Conservation (phyloP, 805 yeast species). For the Candida argentea region DNA sequence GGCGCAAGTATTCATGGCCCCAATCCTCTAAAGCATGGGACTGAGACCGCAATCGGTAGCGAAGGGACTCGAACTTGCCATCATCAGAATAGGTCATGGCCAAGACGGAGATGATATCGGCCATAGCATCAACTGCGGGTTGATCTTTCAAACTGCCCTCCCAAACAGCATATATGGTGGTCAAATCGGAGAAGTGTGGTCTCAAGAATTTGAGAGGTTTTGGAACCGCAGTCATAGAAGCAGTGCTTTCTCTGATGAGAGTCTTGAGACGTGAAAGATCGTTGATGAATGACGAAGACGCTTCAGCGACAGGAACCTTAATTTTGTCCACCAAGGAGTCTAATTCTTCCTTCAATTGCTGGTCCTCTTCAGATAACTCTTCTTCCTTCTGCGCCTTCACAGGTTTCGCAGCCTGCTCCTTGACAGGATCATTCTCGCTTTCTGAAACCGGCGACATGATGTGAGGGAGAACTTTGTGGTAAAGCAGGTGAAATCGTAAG, state of each 20-base stretch:
- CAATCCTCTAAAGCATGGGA: conserved; percentile 62
- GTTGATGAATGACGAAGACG: conserved; percentile 36
- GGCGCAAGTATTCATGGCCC: conserved; percentile 98
- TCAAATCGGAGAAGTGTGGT: conserved; percentile 70
- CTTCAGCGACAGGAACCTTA: conserved; percentile 34
- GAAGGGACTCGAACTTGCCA: conserved; percentile 68
- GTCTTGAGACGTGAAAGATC: conserved; percentile 65
- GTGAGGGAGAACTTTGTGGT: neutral
- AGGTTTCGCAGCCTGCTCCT: conserved; percentile 11
- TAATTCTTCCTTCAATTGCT: conserved; percentile 73
- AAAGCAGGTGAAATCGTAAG: neutral
- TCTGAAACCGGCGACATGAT: conserved; percentile 30
- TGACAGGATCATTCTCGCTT: conserved; percentile 6
- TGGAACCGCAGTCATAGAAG: conserved; percentile 99
- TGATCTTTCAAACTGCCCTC: conserved; percentile 10
- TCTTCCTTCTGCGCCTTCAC: conserved; percentile 43
- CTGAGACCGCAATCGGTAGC: conserved; percentile 59
- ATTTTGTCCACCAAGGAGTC: conserved; percentile 80
- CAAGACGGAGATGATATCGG: conserved; percentile 84
- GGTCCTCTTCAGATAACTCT: conserved; percentile 90
- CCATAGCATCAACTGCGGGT: conserved; percentile 46
- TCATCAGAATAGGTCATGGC: conserved; percentile 90
- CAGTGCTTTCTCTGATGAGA: conserved; percentile 82
- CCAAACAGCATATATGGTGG: conserved; percentile 63
- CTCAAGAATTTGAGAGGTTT: conserved; percentile 93